phyloP scores from a whole-genome alignment of 192 early-diverging fungal species.

The Coemansia sp. region DNA sequence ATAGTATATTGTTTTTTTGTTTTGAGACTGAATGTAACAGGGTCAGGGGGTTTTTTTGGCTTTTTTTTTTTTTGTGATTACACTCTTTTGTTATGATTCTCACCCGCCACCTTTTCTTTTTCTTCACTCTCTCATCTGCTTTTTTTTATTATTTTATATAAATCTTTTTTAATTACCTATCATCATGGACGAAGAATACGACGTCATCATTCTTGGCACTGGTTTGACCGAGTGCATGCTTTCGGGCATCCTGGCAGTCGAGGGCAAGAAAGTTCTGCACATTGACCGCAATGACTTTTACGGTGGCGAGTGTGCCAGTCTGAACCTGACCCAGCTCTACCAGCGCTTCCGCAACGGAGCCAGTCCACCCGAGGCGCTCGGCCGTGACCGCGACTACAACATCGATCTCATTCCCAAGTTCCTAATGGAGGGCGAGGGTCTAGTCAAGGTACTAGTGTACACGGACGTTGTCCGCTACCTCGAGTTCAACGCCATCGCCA shows the following conservation, averaged over 20 bases:
- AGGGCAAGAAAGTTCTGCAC: conserved; percentile 92
- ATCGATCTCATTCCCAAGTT: conserved; percentile 99
- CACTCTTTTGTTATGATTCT: conserved; percentile 17
- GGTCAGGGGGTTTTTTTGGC: background rate
- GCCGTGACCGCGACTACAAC: conserved; percentile 89
- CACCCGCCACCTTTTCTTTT: background rate
- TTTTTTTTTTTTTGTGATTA: background rate
- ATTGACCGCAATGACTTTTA: conserved; percentile 98
- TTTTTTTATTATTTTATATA: conserved; percentile 1
- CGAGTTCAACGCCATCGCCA: conserved; percentile 95
- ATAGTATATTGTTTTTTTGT: no score
- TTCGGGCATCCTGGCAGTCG: conserved; percentile 83
- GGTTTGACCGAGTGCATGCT: conserved; percentile 91
- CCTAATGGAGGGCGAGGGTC: conserved; percentile 98
- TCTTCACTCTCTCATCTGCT: background rate
- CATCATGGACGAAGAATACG: conserved; percentile 83
- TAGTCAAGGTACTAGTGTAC: conserved; percentile 95
- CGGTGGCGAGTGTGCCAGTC: conserved; percentile 92
- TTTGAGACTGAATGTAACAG: no score
- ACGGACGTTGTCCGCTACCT: conserved; percentile 98
- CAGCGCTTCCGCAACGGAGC: conserved; percentile 67
- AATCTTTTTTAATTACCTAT: conserved; percentile 9
- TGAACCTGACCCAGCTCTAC: conserved; percentile 95
- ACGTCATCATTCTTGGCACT: conserved; percentile 87
- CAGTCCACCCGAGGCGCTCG: conserved; percentile 58